Evolutionary conservation across 2,329 filamentous ascomycete species (phyloP).

Genomic region (Xylaria sp.): DNA sequence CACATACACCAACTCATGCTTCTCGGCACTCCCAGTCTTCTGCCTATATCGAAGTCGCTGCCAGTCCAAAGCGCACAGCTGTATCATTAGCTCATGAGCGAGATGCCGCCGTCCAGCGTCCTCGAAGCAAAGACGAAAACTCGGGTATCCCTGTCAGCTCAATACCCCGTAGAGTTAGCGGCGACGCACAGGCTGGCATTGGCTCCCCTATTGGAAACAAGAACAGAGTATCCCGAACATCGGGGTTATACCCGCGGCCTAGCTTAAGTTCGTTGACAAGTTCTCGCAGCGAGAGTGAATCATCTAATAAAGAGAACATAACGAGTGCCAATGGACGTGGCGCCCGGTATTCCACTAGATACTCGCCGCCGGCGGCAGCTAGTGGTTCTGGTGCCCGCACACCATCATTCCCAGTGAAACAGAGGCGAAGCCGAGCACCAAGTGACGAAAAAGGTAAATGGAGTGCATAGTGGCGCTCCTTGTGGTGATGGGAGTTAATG

Average conservation of each 20-base stretch:
- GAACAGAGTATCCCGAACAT: constrained; percentile 39
- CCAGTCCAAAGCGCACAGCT: constrained; percentile 53
- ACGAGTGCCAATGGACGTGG: constrained; percentile 29
- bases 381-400: constrained; percentile 15
- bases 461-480: constrained; percentile 38
- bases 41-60: constrained; percentile 64
- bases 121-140: constrained; percentile 42
- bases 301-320: constrained; percentile 46
- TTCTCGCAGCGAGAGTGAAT: constrained; percentile 43
- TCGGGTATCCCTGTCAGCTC: constrained; percentile 40
- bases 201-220: constrained; percentile 31
- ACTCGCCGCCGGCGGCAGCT: constrained; percentile 35
- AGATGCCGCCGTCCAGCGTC: constrained; percentile 46
- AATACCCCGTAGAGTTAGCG: constrained; percentile 42
- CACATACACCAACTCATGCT: constrained; percentile 62
- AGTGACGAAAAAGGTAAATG: constrained; percentile 44
- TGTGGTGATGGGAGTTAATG: constrained; percentile 23
- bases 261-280: constrained; percentile 32
- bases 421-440: constrained; percentile 41
- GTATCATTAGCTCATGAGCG: constrained; percentile 54
- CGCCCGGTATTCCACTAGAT: constrained; percentile 36
- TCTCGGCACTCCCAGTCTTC: constrained; percentile 51
- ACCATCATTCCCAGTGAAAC: constrained; percentile 35
- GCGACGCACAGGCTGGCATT: constrained; percentile 34
- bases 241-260: constrained; percentile 40